Base-by-base conservation (phyloP, 2,329 filamentous ascomycete genomes). In the Fusarium floridanum region DNA sequence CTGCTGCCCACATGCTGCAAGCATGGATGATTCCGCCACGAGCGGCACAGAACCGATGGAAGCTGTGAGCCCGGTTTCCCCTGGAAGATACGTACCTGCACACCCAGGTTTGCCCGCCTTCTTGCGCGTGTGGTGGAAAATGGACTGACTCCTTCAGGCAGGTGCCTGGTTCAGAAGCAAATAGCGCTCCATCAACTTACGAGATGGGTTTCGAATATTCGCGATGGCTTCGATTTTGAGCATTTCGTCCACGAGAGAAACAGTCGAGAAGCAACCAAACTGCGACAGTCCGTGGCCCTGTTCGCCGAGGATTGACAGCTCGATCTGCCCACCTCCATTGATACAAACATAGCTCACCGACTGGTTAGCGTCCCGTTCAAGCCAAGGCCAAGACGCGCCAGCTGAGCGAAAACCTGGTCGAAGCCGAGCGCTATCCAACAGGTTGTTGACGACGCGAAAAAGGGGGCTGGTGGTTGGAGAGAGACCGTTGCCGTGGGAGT, bases 21-120 rank as follows among this genome's bases (percentile, higher is more conserved):
- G 45, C 63, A 55, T 66, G 45, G 61, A 55, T 66, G 56, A 69
- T 71, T 72, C 68, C 57, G 32, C 24, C 36, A 39, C 36, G 56
- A 27, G 56, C 56, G 68, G 29, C 53, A 39, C 48, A 59, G 53
- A 57, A 56, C 39, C 45, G 34, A 20, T 16, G 50, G 34, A 60
- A 67, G 71, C 67, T 70, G 65, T 68, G 64, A 64, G 34, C 48
- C 53, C 63, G 50, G 67, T 14, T 45, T 60, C 71, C 68, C 71
- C 66, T 65, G 64, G 36, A 34, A 32, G 41, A 65, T 68, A 55
- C 45, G 32, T 64, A 56, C 61, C 45, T 29, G 34, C 36, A 8
- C 29, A 34, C 17, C 41, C 41, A 45, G 20, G n/a, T 22, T 27
- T 41, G 32, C 27, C 36, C n/a, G 22, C 34, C 20, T 27, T 50